A percentile compares a stretch with the other conserved stretches of the same genome.
Conservation (phyloP, 192 early-diverging fungal species). For the Coemansia reversa region DNA sequence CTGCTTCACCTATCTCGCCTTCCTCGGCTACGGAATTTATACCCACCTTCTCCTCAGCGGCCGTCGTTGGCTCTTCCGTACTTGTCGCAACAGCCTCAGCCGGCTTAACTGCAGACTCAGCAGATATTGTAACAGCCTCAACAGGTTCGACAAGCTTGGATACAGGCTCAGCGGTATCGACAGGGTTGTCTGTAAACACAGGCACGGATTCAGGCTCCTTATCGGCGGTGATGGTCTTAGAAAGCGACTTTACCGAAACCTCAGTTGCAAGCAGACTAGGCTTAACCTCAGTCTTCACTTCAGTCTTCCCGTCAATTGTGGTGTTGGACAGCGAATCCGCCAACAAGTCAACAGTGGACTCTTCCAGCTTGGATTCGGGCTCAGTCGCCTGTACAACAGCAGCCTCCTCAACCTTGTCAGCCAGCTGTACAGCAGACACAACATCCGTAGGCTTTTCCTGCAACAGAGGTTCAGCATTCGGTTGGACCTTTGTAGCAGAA, state of each 20-base stretch:
- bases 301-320: constrained; percentile 3
- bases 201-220: constrained; percentile 27
- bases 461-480: background rate
- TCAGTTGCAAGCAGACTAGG: background rate
- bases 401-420: constrained; percentile 14
- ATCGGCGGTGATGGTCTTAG: constrained; percentile 1
- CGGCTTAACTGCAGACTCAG: constrained; percentile 1
- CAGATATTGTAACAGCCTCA: constrained; percentile 17
- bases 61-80: constrained; percentile 17
- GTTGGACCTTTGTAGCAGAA: constrained; percentile 7
- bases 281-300: background rate
- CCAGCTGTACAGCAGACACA: constrained; percentile 7
- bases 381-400: constrained; percentile 2
- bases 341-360: constrained; percentile 12
- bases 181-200: constrained; percentile 31
- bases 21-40: constrained; percentile 15
- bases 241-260: background rate
- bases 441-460: constrained; percentile 14
- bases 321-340: constrained; percentile 31
- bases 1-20: constrained; percentile 27
- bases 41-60: constrained; percentile 15
- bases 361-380: constrained; percentile 13
- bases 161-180: constrained; percentile 19
- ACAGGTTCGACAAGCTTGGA: constrained; percentile 5
- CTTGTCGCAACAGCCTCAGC: constrained; percentile 7